Conservation (phyloP, 768 basidiomycete species). For the Boletus eberwhitei region DNA sequence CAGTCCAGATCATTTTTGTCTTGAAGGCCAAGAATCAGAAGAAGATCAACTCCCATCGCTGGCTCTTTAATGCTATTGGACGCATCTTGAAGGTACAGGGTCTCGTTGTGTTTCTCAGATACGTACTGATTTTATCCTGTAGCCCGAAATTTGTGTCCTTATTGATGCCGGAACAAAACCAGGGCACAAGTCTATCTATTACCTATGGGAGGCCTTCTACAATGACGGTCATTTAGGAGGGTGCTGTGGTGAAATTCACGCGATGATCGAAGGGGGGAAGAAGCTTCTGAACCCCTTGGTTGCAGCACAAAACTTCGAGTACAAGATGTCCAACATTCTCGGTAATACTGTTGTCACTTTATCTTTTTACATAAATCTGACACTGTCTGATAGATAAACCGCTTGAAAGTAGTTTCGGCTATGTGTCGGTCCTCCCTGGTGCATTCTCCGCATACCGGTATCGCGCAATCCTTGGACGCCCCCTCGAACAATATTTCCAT, state of each 20-base stretch:
- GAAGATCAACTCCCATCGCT: conserved; percentile 94
- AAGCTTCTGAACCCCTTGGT: conserved; percentile 91
- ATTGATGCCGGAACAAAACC: conserved; percentile 97
- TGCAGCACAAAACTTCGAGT: conserved; percentile 96
- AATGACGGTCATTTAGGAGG: conserved; percentile 77
- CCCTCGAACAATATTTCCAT: conserved; percentile 81
- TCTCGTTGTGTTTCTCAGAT: conserved; percentile 13
- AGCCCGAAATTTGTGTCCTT: conserved; percentile 91
- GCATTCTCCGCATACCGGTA: conserved; percentile 97
- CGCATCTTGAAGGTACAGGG: conserved; percentile 61
- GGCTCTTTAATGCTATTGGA: conserved; percentile 94
- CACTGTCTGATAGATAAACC: conserved; percentile 66
- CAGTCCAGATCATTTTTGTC: conserved; percentile 88
- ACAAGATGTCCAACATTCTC: conserved; percentile 97
- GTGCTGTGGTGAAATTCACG: conserved; percentile 93
- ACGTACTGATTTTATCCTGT: conserved; percentile 4
- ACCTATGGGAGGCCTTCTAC: conserved; percentile 91
- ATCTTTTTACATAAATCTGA: conserved; percentile 8
- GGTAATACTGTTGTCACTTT: conserved; percentile 39
- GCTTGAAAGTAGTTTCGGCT: conserved; percentile 92
- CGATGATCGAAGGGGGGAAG: conserved; percentile 91
- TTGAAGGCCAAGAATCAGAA: conserved; percentile 94
- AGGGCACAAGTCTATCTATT: conserved; percentile 93
- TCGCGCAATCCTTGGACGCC: conserved; percentile 86
- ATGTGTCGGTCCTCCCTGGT: conserved; percentile 92